These are phyloP conservation scores for Megacollybia platyphylla DNA, from an alignment of 1,284 basidiomycete genomes.

Conservation along the genomic window DNA sequence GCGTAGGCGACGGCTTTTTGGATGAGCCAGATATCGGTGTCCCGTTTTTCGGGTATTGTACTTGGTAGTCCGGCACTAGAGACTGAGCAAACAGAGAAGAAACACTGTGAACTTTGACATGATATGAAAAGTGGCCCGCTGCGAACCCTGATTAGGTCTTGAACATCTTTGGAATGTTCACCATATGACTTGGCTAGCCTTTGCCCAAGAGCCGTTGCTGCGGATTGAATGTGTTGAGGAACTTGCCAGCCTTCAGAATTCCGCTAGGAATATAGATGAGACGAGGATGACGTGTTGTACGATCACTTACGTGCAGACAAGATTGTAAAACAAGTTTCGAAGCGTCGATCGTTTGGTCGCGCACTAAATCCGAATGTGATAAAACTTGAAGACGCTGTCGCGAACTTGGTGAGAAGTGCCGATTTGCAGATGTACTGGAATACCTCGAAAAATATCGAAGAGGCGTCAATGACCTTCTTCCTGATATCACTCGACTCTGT, in stretches of 20 bases:
- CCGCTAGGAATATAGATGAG: conserved; percentile 22
- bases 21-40: no score
- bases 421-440: conserved; percentile 5
- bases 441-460: conserved; percentile 37
- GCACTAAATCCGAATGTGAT: not conserved
- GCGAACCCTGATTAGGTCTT: conserved; percentile 56
- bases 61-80: conserved; percentile 16
- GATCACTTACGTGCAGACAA: not conserved
- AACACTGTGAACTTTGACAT: conserved; percentile 23
- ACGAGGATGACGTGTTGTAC: not conserved
- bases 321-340: not conserved
- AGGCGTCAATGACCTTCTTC: conserved; percentile 32
- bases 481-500: conserved; percentile 17
- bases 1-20: no score
- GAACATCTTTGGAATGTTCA: conserved; percentile 23
- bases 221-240: conserved; percentile 26
- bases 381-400: not conserved
- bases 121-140: conserved; percentile 33
- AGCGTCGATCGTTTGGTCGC: not conserved
- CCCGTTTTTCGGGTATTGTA: conserved; percentile 3
- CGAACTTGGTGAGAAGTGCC: not conserved
- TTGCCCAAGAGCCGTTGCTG: conserved; percentile 18
- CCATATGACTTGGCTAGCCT: conserved; percentile 19
- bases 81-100: conserved; percentile 40
- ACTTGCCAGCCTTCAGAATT: conserved; percentile 31